Evolutionary conservation across 2,329 filamentous ascomycete genomes (phyloP).

Genomic region (Alternaria burnsii): DNA sequence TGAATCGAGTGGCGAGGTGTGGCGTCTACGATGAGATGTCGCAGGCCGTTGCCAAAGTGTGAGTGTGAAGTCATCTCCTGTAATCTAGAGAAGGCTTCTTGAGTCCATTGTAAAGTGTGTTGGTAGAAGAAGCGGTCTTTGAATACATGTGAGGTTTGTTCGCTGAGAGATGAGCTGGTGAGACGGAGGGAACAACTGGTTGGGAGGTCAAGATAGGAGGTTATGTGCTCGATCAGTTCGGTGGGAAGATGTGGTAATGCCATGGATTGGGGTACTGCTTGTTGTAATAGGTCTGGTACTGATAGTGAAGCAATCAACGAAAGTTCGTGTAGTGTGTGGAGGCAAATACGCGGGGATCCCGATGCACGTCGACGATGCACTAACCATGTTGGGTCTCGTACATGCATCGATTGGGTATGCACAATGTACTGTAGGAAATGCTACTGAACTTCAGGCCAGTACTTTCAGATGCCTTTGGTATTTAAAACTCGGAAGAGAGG

Average conservation of each 20-base stretch:
- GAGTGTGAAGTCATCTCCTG: conserved; percentile 25
- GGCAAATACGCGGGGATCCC: conserved; percentile 12
- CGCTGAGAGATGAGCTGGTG: conserved; percentile 22
- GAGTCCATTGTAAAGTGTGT: conserved; percentile 29
- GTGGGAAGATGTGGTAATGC: conserved; percentile 30
- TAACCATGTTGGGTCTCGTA: conserved; percentile 7
- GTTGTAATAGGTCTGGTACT: neutral
- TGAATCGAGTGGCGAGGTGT: conserved; percentile 35
- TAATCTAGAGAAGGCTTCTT: conserved; percentile 22
- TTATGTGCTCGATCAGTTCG: conserved; percentile 35
- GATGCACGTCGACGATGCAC: conserved; percentile 7
- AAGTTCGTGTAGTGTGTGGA: neutral
- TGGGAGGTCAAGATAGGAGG: conserved; percentile 26
- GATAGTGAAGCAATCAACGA: neutral
- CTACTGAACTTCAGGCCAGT: neutral
- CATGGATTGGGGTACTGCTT: conserved; percentile 4
- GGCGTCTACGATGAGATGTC: conserved; percentile 36
- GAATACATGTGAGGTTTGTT: conserved; percentile 29
- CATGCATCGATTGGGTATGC: conserved; percentile 5
- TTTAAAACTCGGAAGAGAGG: neutral
- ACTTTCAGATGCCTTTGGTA: neutral
- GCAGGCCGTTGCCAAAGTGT: conserved; percentile 26
- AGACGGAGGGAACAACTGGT: conserved; percentile 33
- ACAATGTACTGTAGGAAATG: neutral
- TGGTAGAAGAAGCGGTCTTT: conserved; percentile 34